phyloP scores from a whole-genome alignment of 1,139 yeast genomes.

The Zygoascus hellenicus region DNA sequence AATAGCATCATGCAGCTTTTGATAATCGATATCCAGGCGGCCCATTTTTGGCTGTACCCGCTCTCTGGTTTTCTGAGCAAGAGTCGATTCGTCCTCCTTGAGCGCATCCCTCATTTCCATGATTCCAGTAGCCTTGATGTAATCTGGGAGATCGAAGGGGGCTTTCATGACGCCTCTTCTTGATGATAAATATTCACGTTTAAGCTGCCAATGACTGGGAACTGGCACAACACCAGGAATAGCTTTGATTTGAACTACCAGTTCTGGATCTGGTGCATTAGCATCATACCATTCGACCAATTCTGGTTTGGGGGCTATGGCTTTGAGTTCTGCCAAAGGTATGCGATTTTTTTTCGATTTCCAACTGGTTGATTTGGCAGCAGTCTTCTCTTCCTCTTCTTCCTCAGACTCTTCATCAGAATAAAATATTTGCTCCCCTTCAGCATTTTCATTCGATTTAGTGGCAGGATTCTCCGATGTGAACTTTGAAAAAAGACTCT shows the following conservation, averaged over 20 bases:
- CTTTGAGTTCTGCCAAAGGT: constrained; percentile 63
- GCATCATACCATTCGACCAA: constrained; percentile 82
- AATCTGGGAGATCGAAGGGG: constrained; percentile 73
- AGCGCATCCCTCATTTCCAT: constrained; percentile 70
- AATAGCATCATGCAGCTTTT: constrained; percentile 77
- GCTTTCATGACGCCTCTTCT: constrained; percentile 64
- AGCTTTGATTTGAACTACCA: constrained; percentile 60
- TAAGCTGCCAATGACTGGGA: constrained; percentile 80
- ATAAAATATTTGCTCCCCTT: constrained; percentile 28
- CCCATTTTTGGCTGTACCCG: constrained; percentile 90
- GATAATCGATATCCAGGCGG: constrained; percentile 78
- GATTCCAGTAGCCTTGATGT: constrained; percentile 79
- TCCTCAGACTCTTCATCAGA: constrained; percentile 35
- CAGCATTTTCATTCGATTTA: constrained; percentile 14
- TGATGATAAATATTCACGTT: constrained; percentile 71
- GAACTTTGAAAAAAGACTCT: constrained; percentile 13
- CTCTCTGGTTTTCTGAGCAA: constrained; percentile 75
- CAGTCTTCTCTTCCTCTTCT: constrained; percentile 21
- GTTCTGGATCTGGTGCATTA: constrained; percentile 73
- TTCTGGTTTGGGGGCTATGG: constrained; percentile 57
- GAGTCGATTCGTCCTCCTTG: constrained; percentile 46
- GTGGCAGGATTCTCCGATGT: constrained; percentile 11
- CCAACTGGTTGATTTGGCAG: constrained; percentile 29
- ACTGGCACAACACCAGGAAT: constrained; percentile 66
- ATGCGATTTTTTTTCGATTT: constrained; percentile 49